Percentiles rank a stretch among this genome's conserved stretches.
Evolutionary conservation across 345 rosid species (phyloP).

Genomic region (Acer campestre): DNA sequence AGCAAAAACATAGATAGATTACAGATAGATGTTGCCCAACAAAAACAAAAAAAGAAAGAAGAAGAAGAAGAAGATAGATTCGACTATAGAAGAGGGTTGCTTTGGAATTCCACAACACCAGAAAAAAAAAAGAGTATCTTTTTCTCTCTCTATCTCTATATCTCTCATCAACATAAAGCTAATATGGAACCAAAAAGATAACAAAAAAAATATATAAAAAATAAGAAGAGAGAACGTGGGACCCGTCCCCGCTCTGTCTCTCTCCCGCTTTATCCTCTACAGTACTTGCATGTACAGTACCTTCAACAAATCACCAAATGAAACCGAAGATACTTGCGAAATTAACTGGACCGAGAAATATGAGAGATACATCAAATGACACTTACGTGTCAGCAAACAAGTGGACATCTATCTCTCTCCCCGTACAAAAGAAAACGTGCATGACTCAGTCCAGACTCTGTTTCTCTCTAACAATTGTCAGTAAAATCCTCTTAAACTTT

Average conservation of each 20-base stretch:
- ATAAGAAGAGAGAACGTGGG: constrained; percentile 4
- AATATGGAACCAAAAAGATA: constrained; percentile 4
- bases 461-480: neutral
- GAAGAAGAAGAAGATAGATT: constrained; percentile 22
- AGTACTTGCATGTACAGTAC: constrained; percentile 18
- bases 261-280: constrained; percentile 4
- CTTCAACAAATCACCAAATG: neutral
- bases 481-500: constrained; percentile 15
- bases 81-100: constrained; percentile 27
- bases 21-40: constrained; percentile 9
- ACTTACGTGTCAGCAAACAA: neutral
- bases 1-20: constrained; percentile 16
- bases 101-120: constrained; percentile 23
- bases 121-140: neutral
- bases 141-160: neutral
- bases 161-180: constrained; percentile 15
- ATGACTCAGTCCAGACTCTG: constrained; percentile 24
- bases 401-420: neutral
- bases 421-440: neutral
- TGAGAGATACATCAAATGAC: neutral
- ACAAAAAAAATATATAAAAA: neutral
- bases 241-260: neutral
- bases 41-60: constrained; percentile 9
- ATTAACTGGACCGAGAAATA: neutral
- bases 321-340: neutral